phyloP scores from a whole-genome alignment of 495 filamentous ascomycete species.

The Mytilinidion resinicola region DNA sequence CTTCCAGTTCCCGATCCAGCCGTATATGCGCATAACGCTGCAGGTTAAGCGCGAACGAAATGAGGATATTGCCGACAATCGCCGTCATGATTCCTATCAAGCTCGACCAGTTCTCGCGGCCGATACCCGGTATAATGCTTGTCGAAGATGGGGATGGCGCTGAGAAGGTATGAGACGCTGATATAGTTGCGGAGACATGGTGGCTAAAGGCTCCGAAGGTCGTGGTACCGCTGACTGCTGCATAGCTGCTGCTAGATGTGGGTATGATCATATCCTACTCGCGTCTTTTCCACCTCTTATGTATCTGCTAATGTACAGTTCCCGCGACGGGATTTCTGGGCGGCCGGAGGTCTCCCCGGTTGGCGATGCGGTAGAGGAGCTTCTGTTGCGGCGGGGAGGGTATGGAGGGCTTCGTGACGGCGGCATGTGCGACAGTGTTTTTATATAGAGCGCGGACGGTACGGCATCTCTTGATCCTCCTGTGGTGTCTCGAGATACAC shows the following conservation, averaged over 20 bases:
- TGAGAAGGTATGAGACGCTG: neutral
- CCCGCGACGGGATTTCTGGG: neutral
- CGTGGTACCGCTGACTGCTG: constrained; percentile 3
- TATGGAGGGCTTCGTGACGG: neutral
- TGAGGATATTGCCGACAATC: constrained; percentile 84
- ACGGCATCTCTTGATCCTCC: neutral
- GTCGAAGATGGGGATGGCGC: constrained; percentile 1
- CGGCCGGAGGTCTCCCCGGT: neutral
- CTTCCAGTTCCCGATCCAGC: constrained; percentile 50
- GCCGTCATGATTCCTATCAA: constrained; percentile 91
- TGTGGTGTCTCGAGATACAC: neutral
- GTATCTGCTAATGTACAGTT: neutral
- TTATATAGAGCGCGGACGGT: neutral
- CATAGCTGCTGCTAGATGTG: constrained; percentile 3
- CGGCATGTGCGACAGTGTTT: neutral
- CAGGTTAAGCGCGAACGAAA: constrained; percentile 90
- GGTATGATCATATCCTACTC: neutral
- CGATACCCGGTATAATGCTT: neutral
- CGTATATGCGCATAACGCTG: constrained; percentile 92
- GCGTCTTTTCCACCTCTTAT: too few species aligned
- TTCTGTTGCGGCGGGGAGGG: neutral
- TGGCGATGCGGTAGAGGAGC: neutral
- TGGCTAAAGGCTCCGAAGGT: neutral
- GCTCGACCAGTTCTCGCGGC: constrained; percentile 60
- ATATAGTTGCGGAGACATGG: constrained; percentile 15